A percentile compares a stretch with the other conserved stretches of the same genome.
These are phyloP conservation scores for Castanea mollissima DNA, from an alignment of 306 rosid genomes.

Conservation along the genomic window DNA sequence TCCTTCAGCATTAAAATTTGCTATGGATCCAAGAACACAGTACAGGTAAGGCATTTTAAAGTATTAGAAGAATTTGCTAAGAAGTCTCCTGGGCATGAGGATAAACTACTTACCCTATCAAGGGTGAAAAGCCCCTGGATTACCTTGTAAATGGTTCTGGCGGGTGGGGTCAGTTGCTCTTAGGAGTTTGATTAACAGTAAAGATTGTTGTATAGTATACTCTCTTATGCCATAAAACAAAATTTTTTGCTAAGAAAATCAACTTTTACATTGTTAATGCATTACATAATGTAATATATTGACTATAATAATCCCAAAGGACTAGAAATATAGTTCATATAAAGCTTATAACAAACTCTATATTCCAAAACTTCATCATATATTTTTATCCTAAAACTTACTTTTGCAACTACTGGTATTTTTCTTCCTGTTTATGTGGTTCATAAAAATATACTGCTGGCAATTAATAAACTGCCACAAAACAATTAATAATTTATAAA, in stretches of 20 bases:
- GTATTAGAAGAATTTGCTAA: too few species aligned
- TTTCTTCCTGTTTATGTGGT: not conserved
- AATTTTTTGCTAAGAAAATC: not conserved
- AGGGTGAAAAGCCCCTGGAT: too few species aligned
- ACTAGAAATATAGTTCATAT: not conserved
- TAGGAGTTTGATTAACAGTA: too few species aligned
- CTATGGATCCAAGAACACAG: not conserved
- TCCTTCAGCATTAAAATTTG: slow-evolving; percentile 7
- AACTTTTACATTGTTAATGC: not conserved
- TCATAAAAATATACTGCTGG: not conserved
- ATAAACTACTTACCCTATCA: too few species aligned
- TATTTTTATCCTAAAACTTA: not conserved
- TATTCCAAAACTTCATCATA: not conserved
- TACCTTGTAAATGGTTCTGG: too few species aligned
- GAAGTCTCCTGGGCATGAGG: too few species aligned
- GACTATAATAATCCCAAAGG: not conserved
- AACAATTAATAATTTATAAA: too few species aligned
- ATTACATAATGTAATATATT: not conserved
- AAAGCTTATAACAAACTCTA: not conserved
- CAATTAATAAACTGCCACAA: too few species aligned
- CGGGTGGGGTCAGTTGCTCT: too few species aligned
- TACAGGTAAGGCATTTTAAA: not conserved
- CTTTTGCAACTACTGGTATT: not conserved
- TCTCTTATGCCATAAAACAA: too few species aligned
- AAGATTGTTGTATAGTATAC: too few species aligned